phyloP scores from a whole-genome alignment of 108 stramenopile species.

The Aurantiochytrium sp. region DNA sequence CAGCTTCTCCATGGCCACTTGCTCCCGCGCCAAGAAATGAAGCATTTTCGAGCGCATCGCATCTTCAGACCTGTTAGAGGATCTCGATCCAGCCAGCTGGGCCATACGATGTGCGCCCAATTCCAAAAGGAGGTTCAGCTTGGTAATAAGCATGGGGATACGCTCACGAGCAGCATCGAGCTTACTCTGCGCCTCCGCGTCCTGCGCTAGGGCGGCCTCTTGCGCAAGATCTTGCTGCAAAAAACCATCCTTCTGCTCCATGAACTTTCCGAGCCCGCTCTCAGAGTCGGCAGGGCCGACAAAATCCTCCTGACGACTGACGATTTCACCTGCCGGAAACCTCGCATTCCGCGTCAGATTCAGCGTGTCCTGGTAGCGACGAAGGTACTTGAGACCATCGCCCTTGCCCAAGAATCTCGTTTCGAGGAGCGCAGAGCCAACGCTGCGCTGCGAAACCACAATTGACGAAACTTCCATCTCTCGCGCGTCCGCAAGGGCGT shows the following conservation, averaged over 20 bases:
- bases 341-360: too few relatives aligned
- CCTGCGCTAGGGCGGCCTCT: not conserved
- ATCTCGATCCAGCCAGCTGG: not conserved
- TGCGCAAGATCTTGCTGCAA: not conserved
- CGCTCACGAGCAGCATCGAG: not conserved
- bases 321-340: too few relatives aligned
- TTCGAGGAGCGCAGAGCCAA: too few relatives aligned
- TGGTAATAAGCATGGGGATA: not conserved
- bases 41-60: not conserved
- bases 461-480: not conserved
- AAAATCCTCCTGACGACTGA: too few relatives aligned
- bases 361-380: too few relatives aligned
- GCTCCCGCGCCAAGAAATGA: not conserved
- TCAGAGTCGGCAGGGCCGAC: too few relatives aligned
- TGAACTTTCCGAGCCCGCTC: too few relatives aligned
- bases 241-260: too few relatives aligned
- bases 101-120: not conserved
- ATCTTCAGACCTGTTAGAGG: not conserved
- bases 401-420: too few relatives aligned
- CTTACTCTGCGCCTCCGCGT: not conserved
- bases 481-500: not conserved
- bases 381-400: too few relatives aligned
- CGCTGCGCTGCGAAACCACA: too few relatives aligned
- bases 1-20: not conserved
- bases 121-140: not conserved